phyloP scores from a whole-genome alignment of 2,329 filamentous ascomycete species.

The Aureobasidium sp. region DNA sequence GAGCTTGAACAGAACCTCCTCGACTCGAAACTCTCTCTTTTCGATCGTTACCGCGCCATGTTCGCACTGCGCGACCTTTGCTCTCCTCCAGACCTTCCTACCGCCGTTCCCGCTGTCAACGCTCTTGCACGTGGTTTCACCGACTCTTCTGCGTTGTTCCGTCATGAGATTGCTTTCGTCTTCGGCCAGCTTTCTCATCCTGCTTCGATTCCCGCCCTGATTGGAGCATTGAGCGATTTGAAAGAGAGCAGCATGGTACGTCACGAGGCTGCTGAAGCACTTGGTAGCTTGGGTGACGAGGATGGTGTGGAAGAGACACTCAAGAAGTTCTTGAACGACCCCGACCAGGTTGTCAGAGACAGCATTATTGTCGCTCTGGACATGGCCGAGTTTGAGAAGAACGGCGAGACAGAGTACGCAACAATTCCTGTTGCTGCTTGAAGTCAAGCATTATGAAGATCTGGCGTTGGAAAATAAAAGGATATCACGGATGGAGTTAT shows the following conservation, averaged over 20 bases:
- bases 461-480: constrained; percentile 15
- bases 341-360: constrained; percentile 93
- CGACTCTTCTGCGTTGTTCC: constrained; percentile 92
- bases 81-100: constrained; percentile 91
- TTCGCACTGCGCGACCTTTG: constrained; percentile 96
- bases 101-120: constrained; percentile 86
- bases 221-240: constrained; percentile 78
- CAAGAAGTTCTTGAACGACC: constrained; percentile 86
- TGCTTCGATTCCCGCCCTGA: constrained; percentile 93
- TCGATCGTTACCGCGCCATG: constrained; percentile 97
- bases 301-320: constrained; percentile 91
- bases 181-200: constrained; percentile 97
- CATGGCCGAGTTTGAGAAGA: constrained; percentile 98
- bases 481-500: constrained; percentile 12
- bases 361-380: constrained; percentile 96
- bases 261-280: constrained; percentile 96
- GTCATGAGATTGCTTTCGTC: constrained; percentile 98
- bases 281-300: constrained; percentile 94
- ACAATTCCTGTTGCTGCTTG: constrained; percentile 69
- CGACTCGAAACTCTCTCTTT: constrained; percentile 82
- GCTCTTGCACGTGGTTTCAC: constrained; percentile 87
- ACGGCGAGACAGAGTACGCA: constrained; percentile 90
- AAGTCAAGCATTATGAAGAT: constrained; percentile 42
- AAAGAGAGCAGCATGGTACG: constrained; percentile 96
- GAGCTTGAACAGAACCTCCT: constrained; percentile 82